Evolutionary conservation across 2,329 filamentous ascomycete species (phyloP).

Genomic region (Immersiporthe knoxdaviesiana): DNA sequence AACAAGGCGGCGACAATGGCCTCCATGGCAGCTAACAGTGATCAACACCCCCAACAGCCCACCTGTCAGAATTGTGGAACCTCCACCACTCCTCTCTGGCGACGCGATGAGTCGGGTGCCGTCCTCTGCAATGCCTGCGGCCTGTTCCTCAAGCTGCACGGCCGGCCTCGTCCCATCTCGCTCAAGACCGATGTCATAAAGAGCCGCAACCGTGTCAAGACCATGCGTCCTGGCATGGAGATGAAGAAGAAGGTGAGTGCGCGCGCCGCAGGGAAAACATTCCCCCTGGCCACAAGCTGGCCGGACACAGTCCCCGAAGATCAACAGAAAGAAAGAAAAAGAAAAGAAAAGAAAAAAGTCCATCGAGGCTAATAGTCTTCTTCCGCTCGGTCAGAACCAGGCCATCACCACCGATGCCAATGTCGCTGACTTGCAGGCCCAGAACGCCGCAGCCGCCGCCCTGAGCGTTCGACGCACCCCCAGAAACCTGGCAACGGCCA

Average conservation of each 20-base stretch:
- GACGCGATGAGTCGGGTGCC: conserved; percentile 91
- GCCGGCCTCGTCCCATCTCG: conserved; percentile 88
- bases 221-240: conserved; percentile 73
- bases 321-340: no score
- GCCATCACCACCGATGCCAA: conserved; percentile 52
- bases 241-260: conserved; percentile 79
- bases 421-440: conserved; percentile 61
- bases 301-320: conserved; percentile 15
- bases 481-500: conserved; percentile 74
- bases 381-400: conserved; percentile 40
- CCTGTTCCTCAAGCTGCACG: conserved; percentile 95
- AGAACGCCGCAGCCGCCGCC: conserved; percentile 54
- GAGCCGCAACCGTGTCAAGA: conserved; percentile 97
- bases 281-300: neutral
- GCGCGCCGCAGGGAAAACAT: neutral
- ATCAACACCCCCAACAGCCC: conserved; percentile 74
- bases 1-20: conserved; percentile 45
- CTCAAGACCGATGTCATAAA: conserved; percentile 99
- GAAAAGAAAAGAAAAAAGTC: no score
- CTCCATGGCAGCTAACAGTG: conserved; percentile 55
- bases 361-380: conserved; percentile 25
- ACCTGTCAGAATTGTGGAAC: conserved; percentile 96
- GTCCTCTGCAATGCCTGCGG: conserved; percentile 99
- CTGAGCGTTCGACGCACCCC: conserved; percentile 59
- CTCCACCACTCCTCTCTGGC: conserved; percentile 95